Conservation (phyloP, 805 yeast genomes). For the Kluyveromyces aestuarii region DNA sequence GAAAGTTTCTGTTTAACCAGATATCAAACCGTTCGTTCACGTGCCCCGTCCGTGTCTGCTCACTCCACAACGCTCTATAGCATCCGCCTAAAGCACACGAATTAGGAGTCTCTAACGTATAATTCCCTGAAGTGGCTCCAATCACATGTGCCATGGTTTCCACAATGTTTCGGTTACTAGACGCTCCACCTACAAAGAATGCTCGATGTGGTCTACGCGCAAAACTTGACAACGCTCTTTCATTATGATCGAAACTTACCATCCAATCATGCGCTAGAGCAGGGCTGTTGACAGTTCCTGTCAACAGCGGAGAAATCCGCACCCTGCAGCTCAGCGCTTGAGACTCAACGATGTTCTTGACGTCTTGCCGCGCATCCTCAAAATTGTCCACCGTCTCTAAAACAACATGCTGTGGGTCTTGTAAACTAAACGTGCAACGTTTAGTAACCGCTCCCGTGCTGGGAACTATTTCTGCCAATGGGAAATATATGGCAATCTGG, state of each 20-base stretch:
- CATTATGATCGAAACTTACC: slow-evolving; percentile 30
- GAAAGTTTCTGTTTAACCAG: slow-evolving; percentile 39
- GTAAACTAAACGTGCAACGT: slow-evolving; percentile 36
- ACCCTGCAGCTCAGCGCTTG: slow-evolving; percentile 81
- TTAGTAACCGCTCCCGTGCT: slow-evolving; percentile 58
- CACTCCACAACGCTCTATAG: slow-evolving; percentile 73
- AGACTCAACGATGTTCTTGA: slow-evolving; percentile 68
- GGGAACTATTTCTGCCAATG: slow-evolving; percentile 87
- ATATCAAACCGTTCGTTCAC: slow-evolving; percentile 30
- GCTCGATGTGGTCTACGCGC: slow-evolving; percentile 52
- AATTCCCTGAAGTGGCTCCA: slow-evolving; percentile 54
- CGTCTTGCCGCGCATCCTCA: slow-evolving; percentile 56
- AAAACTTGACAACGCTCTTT: slow-evolving; percentile 15
- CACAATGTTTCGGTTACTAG: slow-evolving; percentile 62
- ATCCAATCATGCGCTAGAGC: slow-evolving; percentile 5
- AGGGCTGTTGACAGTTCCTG: slow-evolving; percentile 18
- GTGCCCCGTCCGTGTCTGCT: slow-evolving; percentile 24
- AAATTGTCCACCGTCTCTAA: slow-evolving; percentile 26
- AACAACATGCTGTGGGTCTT: slow-evolving; percentile 17
- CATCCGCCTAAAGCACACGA: slow-evolving; percentile 94
- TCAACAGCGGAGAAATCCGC: slow-evolving; percentile 70
- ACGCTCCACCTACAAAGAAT: slow-evolving; percentile 84
- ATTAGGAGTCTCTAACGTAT: slow-evolving; percentile 66
- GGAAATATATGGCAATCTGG: slow-evolving; percentile 73
- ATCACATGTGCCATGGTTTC: slow-evolving; percentile 59